Base-by-base conservation (phyloP, 768 basidiomycete genomes). In the Termitomyces sp. region DNA sequence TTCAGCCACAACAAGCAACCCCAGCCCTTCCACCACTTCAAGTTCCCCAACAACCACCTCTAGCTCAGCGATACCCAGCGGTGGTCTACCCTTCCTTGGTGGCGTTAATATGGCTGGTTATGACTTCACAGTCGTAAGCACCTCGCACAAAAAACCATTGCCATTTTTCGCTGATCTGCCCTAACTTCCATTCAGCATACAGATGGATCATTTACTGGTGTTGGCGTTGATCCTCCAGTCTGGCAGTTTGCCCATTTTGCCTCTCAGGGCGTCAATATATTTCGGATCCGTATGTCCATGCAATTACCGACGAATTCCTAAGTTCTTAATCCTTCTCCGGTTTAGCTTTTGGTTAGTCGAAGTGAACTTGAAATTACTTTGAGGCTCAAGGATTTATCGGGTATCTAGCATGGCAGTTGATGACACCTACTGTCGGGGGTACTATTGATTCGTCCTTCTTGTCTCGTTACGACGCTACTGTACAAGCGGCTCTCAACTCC, bases 31-130 rank as follows among this genome's bases (percentile, higher is more conserved):
- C 32, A 41, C 52, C 42, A 50, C 58, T 13, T 48, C 58, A 27
- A n/a, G n/a, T n/a, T n/a, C n/a, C n/a, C 25, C 62, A 7, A 27
- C 62, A 16, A 48, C 64, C 22, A 50, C 66, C 25, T 52, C 60
- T 18, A 50, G 53, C 20, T 47, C 50, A 38, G 40, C 63, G 2
- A 31, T 44, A 18, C 50, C 56, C 11, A 54, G 57, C 18, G 59
- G 60, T 29, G 56, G 56, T 22, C 61, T 74, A 3, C 70, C 73
- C 3, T 75, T 73, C 58, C 60, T 78, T 11, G 76, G 76, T 7
- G 78, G 78, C 56, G 78, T 80, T 5, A 80, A 80, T 63, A 76
- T 74, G 35, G 76, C 77, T 47, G 76, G 78, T 10, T 78, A 72
- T 56, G 77, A 78, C 59, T 78, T 79, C 64, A 69, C 64, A 23